Conservation (phyloP, 1,284 basidiomycete species). For the Rhodofomes roseus region DNA sequence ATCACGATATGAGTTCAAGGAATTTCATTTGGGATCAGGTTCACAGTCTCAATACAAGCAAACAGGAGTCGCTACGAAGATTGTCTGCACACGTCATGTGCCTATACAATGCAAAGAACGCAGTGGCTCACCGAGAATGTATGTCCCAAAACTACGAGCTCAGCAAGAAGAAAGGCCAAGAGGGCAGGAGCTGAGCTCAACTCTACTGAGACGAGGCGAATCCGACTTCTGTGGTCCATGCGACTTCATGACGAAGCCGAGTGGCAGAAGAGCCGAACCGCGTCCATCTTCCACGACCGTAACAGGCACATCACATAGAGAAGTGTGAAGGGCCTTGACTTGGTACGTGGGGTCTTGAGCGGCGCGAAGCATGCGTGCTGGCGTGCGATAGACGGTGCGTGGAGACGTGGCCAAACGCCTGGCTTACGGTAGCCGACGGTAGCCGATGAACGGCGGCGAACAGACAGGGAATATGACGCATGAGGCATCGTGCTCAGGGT, state of each 20-base stretch:
- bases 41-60: no score
- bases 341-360: slow-evolving; percentile 44
- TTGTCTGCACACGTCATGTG: no score
- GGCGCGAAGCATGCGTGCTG: not conserved
- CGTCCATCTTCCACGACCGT: slow-evolving; percentile 31
- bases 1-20: no score
- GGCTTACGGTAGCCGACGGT: not conserved
- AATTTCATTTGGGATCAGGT: no score
- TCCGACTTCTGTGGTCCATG: slow-evolving; percentile 37
- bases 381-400: not conserved
- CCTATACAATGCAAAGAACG: no score
- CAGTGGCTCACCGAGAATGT: slow-evolving; percentile 30
- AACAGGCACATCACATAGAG: slow-evolving; percentile 40
- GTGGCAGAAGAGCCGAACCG: slow-evolving; percentile 16
- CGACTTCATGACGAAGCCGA: slow-evolving; percentile 25
- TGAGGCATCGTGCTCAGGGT: no score
- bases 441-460: not conserved
- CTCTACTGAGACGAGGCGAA: slow-evolving; percentile 48
- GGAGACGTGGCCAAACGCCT: not conserved
- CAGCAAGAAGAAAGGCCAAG: slow-evolving; percentile 25
- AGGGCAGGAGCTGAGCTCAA: slow-evolving; percentile 40
- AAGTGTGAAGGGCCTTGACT: slow-evolving; percentile 29
- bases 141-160: slow-evolving; percentile 58
- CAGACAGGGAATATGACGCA: not conserved
- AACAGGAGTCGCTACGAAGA: no score